phyloP scores from a whole-genome alignment of 2,329 filamentous ascomycete genomes.

The Curvularia lunata region DNA sequence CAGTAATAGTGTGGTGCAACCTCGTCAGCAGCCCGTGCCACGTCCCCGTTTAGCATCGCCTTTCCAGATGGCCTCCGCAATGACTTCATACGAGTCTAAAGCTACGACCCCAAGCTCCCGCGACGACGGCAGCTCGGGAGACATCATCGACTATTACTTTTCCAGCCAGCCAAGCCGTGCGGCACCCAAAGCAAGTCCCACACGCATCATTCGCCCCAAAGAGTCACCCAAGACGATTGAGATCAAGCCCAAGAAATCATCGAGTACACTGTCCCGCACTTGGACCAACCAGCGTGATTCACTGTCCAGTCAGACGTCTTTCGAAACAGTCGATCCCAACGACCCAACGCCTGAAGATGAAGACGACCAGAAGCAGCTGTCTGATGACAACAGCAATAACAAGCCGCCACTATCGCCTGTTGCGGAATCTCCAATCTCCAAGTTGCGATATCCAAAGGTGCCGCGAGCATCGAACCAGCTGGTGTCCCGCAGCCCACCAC shows the following conservation, averaged over 20 bases:
- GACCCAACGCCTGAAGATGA: constrained; percentile 57
- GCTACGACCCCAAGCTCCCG: constrained; percentile 32
- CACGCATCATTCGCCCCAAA: constrained; percentile 19
- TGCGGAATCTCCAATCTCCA: constrained; percentile 53
- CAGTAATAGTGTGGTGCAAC: constrained; percentile 19
- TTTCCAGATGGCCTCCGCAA: constrained; percentile 19
- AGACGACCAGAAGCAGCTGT: constrained; percentile 45
- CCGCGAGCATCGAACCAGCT: constrained; percentile 56
- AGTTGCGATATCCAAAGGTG: constrained; percentile 56
- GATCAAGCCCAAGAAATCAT: constrained; percentile 34
- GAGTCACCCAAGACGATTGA: constrained; percentile 28
- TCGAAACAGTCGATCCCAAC: constrained; percentile 54
- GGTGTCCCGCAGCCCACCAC: constrained; percentile 45
- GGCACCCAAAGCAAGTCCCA: constrained; percentile 23
- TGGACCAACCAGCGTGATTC: constrained; percentile 45
- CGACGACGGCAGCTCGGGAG: constrained; percentile 29
- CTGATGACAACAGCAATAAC: constrained; percentile 25
- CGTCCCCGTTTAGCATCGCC: constrained; percentile 21
- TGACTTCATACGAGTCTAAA: constrained; percentile 25
- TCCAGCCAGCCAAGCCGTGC: constrained; percentile 22
- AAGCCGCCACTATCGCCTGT: constrained; percentile 49
- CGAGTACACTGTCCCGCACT: constrained; percentile 34
- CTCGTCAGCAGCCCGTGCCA: constrained; percentile 12
- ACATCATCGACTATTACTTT: constrained; percentile 50
- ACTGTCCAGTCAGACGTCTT: constrained; percentile 51